Evolutionary conservation across 208 protist genomes (phyloP), one percentile per base, ranked within the genome.

Genomic region (Trichomonas gallinae): DNA sequence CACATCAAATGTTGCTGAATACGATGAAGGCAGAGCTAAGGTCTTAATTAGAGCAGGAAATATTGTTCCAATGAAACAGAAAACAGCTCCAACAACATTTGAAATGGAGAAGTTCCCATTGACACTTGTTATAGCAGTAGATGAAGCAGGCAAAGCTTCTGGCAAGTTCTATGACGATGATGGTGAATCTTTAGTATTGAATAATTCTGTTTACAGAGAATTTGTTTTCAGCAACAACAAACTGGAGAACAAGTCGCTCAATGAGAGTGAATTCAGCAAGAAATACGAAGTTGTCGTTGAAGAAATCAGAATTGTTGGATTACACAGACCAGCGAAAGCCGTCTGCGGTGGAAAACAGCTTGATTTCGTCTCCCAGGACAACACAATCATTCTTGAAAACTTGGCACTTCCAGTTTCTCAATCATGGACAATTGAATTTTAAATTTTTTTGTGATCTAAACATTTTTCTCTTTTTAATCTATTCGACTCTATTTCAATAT

Each of bases 21-120:
- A 34, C 42, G 45, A 51, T 31, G 82, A 58, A 38, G 45, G 38
- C 9, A 40, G 40, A 45, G 17, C 46, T 34, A 10, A 23, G 11
- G 97, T 99, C 44, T 99, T 98, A 96, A 96, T 99, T 63, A 97
- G 98, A 36, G 98, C 98, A 48, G 99, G 99, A 42, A 97, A 98
- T 96, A 98, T 99, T 82, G 96, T 99, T 44, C 98, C 98, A 11
- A 97, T 98, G 58, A 98, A 99, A 97, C 97, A 99, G 87, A 98
- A 99, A 44, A 96, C 98, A 8, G 98, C 99, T 81, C 98, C 98
- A 96, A 98, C 97, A 72, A 98, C 98, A 1, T 96, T 96, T 63
- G 97, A 98, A 9, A 98, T 98, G 83, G 96, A 97, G 15, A 82
- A 98, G 21, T 97, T 98, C 83, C 98, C 98, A 31, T 98, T 97